Base-by-base conservation (phyloP, 345 rosid species). In the Boechera retrofracta region DNA sequence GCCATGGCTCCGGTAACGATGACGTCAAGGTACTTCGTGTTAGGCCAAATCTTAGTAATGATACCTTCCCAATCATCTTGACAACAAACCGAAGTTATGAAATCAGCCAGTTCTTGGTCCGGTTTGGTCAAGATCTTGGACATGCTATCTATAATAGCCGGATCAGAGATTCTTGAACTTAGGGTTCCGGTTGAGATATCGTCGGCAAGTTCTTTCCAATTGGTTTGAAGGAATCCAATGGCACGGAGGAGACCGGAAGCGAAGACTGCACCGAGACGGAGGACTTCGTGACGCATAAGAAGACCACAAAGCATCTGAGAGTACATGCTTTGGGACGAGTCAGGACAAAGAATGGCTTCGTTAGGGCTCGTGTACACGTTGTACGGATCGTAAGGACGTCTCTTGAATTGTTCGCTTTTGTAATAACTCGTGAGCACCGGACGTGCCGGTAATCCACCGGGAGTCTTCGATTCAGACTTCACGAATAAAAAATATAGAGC, bases 1-100 rank as follows among this genome's bases (percentile, higher is more conserved):
- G 98, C 92, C 97, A 94, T 94, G 15, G 97, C 89, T 16, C 98
- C 98, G 0, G 98, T 94, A 8, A 94, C 96, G n/a, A 94, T 90
- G 57, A 91, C 98, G 6, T 94, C 98, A 2, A 94, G 87, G 64
- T 91, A 94, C 75, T 81, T 94, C 0, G 97, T 89, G 78, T 91
- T 90, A 3, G 96, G 98, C 98, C 98, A 91, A 36, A 91, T 83
- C 55, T 90, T 83, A 0, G 84, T 83, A 18, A 94, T 86, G 7
- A 94, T 85, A 3, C 94, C 79, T 21, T 85, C 90, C 98, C 96
- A 91, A 2, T 76, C 79, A 3, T 87, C 88, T 12, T 32, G 73
- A 1, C 73, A 45, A 69, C 98, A 94, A 64, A 89, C 86, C 1
- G 71, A 53, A 53, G 58, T 42, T 26, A 94, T 78, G 69, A 85